Evolutionary conservation across 2,329 filamentous ascomycete genomes (phyloP), one percentile per base, ranked within the genome.

Genomic region (Pleoardoris graminearum): DNA sequence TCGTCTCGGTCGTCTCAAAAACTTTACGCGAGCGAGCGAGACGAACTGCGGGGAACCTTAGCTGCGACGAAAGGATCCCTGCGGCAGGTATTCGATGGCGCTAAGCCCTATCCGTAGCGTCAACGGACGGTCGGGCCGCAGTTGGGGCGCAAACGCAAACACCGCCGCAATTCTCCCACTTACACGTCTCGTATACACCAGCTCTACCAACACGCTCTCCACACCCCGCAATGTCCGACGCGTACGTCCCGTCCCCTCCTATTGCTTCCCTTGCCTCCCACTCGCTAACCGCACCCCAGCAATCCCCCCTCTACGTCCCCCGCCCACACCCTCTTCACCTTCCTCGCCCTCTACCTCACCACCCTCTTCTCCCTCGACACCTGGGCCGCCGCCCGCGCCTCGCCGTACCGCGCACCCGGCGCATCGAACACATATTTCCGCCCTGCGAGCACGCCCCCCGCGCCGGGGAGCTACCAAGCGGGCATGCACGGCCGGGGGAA

Each of bases 321-420:
- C 44, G 30, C 39, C 46, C 33, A 59, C 58, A 61, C 66, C 8
- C 41, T 71, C 51, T 48, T 66, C 27, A 60, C 66, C 57, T 74
- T 74, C 65, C 23, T 72, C 53, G 67, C 68, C 25, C 70, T 74
- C 43, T 74, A 74, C 58, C 44, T 74, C 38, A 72, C 71, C n/a
- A 74, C 71, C 0, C 67, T 74, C 55, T 74, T 74, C 66, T 67
- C 62, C 48, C 53, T 72, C 49, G 71, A 74, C 50, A 62, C 69
- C 44, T 72, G 67, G 65, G 57, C 67, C 44, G 69, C 71, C 10
- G 71, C 71, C 7, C 65, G 63, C 33, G 55, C 53, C 37, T 73
- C 70, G 1, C 66, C 70, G 0, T 66, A 67, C 54, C 65, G 70
- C 50, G 61, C 61, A 10, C 62, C 67, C 3, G 37, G 55, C 25